A percentile compares a stretch with the other conserved stretches of the same genome.
Evolutionary conservation across 805 yeast species (phyloP).

Genomic region (Blastobotrys robertii): DNA sequence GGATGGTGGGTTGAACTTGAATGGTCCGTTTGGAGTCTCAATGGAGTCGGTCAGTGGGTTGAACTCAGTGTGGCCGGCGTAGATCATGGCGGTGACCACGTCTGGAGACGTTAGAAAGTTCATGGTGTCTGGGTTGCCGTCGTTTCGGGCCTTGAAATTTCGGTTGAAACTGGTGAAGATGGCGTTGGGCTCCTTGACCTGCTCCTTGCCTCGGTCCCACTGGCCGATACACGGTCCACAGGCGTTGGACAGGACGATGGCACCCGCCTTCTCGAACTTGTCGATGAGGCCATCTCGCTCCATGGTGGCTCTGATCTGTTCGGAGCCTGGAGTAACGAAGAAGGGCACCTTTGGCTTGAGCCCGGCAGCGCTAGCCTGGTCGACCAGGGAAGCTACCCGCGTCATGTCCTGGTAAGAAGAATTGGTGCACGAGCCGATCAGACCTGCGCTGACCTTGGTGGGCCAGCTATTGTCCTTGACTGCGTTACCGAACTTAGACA

Average conservation of each 20-base stretch:
- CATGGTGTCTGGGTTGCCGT: constrained; percentile 96
- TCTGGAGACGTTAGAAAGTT: constrained; percentile 98
- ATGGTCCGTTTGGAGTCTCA: constrained; percentile 53
- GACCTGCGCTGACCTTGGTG: constrained; percentile 72
- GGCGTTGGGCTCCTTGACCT: constrained; percentile 65
- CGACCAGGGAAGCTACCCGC: constrained; percentile 82
- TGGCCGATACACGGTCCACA: constrained; percentile 99
- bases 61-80: constrained; percentile 85
- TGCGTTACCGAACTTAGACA: constrained; percentile 67
- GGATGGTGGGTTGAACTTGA: constrained; percentile 70
- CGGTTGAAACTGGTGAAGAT: constrained; percentile 96
- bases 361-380: constrained; percentile 80
- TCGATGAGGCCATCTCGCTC: constrained; percentile 88
- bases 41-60: constrained; percentile 88
- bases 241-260: constrained; percentile 88
- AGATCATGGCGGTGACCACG: constrained; percentile 92
- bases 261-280: constrained; percentile 79
- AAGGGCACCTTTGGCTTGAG: constrained; percentile 84
- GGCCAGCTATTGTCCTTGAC: constrained; percentile 82
- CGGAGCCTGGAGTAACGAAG: constrained; percentile 97
- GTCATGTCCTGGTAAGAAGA: constrained; percentile 98
- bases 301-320: constrained; percentile 93
- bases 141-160: constrained; percentile 95
- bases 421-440: constrained; percentile 97
- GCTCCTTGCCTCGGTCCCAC: constrained; percentile 73